Evolutionary conservation across 345 rosid genomes (phyloP), one percentile per base, ranked within the genome.

Genomic region (Raphanus raphanistrum): DNA sequence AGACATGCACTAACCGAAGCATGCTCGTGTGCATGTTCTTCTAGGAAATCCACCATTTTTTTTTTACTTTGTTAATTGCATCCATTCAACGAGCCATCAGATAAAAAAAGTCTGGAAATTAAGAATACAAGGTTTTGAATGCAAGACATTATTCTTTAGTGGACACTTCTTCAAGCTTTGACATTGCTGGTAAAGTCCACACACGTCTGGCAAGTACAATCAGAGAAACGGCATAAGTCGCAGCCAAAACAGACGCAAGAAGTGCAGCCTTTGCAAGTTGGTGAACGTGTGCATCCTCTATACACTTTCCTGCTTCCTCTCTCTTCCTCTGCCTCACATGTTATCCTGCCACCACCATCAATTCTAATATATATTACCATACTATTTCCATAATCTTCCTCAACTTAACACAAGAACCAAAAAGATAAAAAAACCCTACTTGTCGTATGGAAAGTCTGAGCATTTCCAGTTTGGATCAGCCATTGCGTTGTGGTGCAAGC

Each of bases 171-270:
- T 81, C 77, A 81, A 61, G 81, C 73, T 72, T 72, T 76, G 41
- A 67, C 80, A 54, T 81, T 81, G 66, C 55, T 71, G 58, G 98
- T 93, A 85, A 96, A 96, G 86, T 96, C 99, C 0, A 76, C 87
- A 87, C 99, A 96, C 28, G 88, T 93, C 86, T 93, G 99, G 93
- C 99, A 96, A 85, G 84, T 70, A 86, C 99, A 96, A 61, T 96
- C 98, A 0, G 90, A 52, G 87, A 93, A 96, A 17, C 99, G 96
- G 70, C 99, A 96, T 79, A 91, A 85, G 72, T 88, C 88, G 67
- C 99, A 96, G 54, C 99, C 99, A 60, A 96, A 96, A 83, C 99
- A 96, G 59, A 96, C 99, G 63, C 99, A 93, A 31, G 99, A 85
- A 31, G 99, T 96, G 81, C 99, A 96, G 4, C 99, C 99, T 80